Evolutionary conservation across 2,329 filamentous ascomycete species (phyloP), one percentile per base, ranked within the genome.

Genomic region (Curvularia spicifera): DNA sequence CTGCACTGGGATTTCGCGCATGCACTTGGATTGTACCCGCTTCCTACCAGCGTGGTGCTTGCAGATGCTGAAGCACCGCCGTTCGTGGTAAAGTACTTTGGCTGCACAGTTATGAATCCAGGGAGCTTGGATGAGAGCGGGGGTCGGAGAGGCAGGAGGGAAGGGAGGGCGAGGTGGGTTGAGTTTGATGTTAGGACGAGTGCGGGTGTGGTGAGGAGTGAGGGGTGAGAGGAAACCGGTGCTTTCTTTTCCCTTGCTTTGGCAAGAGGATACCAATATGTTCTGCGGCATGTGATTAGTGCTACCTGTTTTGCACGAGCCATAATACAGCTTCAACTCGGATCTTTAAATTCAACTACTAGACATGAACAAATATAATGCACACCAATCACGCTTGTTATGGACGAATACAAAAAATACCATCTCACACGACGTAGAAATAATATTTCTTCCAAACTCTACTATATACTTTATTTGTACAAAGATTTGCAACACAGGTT

Each of bases 31-130:
- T 79, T 99, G 22, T 98, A 97, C 75, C 95, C 94, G 8, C 78
- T 98, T 28, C 95, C 95, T 1, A 94, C 91, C 20, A 87, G 91
- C 0, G 81, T 98, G 71, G 86, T 96, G 15, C 79, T 99, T 4
- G 89, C 92, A 1, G 95, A 99, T 78, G 82, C 89, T 0, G 91
- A 93, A 42, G 88, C 89, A 9, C 88, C 91, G 13, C 84, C 92
- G 0, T 99, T 97, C 71, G 90, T 89, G 53, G 82, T 97, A 64
- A 96, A 91, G 13, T 98, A 98, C 72, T 94, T 97, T 77, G 94
- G 93, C 0, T 98, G 95, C 72, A 91, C 95, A 79, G 93, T 97
- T 33, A 89, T 99, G 85, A 99, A 99, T 74, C 93, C 95, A 0
- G 92, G 93, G 5, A 83, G 85, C 48, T 77, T 99, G 49, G 83